Conservation (phyloP, 2,329 filamentous ascomycete species). For the Diaporthe citrichinensis region DNA sequence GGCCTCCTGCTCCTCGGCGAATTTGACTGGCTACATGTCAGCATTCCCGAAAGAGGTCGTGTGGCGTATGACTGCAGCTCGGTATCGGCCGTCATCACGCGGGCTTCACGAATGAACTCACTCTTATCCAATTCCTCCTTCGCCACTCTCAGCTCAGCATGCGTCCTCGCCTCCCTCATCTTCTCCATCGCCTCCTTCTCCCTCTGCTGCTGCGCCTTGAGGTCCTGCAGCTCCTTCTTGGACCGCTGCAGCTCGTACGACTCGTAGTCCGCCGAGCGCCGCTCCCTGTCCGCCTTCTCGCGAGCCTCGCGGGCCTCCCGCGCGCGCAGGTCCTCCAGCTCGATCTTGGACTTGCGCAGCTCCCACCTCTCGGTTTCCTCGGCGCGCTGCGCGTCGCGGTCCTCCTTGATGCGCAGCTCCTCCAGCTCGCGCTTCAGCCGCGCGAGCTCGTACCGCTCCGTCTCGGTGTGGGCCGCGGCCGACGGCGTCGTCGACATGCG, state of each 20-base stretch:
- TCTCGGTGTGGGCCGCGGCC: constrained; percentile 46
- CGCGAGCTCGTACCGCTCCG: constrained; percentile 53
- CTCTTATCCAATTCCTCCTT: constrained; percentile 63
- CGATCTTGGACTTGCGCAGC: constrained; percentile 55
- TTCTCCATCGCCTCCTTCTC: constrained; percentile 52
- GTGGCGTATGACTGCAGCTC: constrained; percentile 26
- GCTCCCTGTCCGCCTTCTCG: constrained; percentile 43
- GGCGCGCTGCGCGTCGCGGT: constrained; percentile 56
- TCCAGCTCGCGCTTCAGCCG: constrained; percentile 59
- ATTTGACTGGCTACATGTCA: constrained; percentile 50
- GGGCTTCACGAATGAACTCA: constrained; percentile 8
- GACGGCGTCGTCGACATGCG: constrained; percentile 20
- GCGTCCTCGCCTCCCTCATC: constrained; percentile 58
- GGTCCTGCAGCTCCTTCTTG: constrained; percentile 58
- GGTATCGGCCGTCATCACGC: constrained; percentile 1
- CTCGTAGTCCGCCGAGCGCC: constrained; percentile 46
- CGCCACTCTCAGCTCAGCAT: constrained; percentile 64
- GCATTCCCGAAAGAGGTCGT: neutral
- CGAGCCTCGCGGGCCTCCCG: constrained; percentile 40
- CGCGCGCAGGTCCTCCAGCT: constrained; percentile 51
- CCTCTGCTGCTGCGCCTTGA: constrained; percentile 52
- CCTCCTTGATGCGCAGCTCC: constrained; percentile 58
- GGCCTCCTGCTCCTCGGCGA: constrained; percentile 61
- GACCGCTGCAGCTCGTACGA: constrained; percentile 54
- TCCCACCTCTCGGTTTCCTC: constrained; percentile 50